phyloP scores from a whole-genome alignment of 73 alveolate genomes.

The Paramecium caudatum region DNA sequence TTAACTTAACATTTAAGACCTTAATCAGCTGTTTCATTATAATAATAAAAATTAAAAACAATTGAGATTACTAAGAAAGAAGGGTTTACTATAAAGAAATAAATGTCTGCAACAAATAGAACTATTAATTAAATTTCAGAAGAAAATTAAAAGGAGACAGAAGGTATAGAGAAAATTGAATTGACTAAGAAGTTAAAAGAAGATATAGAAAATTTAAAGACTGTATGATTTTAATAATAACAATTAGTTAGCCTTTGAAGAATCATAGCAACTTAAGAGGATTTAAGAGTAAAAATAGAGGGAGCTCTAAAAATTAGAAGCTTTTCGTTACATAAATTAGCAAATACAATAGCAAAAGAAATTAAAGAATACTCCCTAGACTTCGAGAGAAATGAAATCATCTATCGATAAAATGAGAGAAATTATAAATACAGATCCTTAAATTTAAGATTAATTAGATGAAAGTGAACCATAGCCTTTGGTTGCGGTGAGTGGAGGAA shows the following conservation, averaged over 20 bases:
- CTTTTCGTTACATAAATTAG: constrained; percentile 23
- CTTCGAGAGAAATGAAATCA: background rate
- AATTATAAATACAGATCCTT: constrained; percentile 29
- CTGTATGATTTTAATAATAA: background rate
- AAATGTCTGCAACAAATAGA: constrained; percentile 55
- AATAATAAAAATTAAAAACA: background rate
- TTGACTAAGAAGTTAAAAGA: background rate
- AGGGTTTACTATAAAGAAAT: constrained; percentile 40
- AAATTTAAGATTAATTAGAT: background rate
- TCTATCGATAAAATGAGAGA: background rate
- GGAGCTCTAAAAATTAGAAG: constrained; percentile 58
- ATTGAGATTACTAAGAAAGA: constrained; percentile 14
- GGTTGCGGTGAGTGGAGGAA: background rate
- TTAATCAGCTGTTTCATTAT: background rate
- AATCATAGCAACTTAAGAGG: background rate
- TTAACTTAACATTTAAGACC: background rate
- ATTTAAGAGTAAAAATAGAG: constrained; percentile 8
- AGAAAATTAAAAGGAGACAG: constrained; percentile 29
- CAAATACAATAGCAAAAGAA: background rate
- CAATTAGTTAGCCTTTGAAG: background rate
- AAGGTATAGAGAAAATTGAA: background rate
- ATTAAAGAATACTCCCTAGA: background rate
- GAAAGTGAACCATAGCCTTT: constrained; percentile 64
- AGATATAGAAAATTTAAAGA: background rate
- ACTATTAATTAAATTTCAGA: background rate